phyloP scores from a whole-genome alignment of 768 basidiomycete species.

The Boletus insuetus region DNA sequence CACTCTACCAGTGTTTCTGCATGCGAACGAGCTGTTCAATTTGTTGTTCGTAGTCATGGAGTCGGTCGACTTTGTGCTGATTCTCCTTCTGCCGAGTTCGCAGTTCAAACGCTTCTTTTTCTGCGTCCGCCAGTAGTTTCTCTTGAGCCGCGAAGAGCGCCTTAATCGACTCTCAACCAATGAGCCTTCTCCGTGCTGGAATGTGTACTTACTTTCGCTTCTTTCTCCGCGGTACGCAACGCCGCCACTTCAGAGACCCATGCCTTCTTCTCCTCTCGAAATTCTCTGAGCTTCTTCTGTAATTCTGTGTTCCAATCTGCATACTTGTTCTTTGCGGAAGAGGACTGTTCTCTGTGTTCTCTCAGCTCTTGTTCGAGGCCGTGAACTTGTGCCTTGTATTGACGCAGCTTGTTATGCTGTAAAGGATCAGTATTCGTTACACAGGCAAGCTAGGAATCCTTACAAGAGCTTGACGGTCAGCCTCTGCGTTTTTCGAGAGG shows the following conservation, averaged over 20 bases:
- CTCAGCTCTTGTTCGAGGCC: conserved; percentile 66
- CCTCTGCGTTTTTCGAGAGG: conserved; percentile 70
- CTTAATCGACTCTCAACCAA: conserved; percentile 32
- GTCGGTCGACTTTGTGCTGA: conserved; percentile 75
- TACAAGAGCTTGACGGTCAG: conserved; percentile 80
- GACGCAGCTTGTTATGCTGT: conserved; percentile 80
- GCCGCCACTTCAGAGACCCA: conserved; percentile 71
- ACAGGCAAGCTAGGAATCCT: conserved; percentile 22
- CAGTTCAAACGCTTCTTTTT: conserved; percentile 65
- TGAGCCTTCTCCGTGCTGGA: not conserved
- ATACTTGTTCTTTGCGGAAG: conserved; percentile 72
- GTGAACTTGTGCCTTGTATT: conserved; percentile 67
- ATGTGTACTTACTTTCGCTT: conserved; percentile 50
- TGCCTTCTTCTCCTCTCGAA: conserved; percentile 75
- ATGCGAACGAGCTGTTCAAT: conserved; percentile 78
- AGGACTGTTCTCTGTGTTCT: conserved; percentile 70
- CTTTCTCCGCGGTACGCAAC: conserved; percentile 68
- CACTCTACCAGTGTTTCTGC: conserved; percentile 71
- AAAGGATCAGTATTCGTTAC: conserved; percentile 7
- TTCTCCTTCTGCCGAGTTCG: conserved; percentile 75
- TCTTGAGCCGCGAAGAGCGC: conserved; percentile 68
- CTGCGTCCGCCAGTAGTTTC: conserved; percentile 64
- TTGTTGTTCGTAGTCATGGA: conserved; percentile 83
- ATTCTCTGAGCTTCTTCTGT: conserved; percentile 70
- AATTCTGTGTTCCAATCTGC: conserved; percentile 81